Conservation (phyloP, 1,284 basidiomycete species). For the Afroboletus lepidellus region DNA sequence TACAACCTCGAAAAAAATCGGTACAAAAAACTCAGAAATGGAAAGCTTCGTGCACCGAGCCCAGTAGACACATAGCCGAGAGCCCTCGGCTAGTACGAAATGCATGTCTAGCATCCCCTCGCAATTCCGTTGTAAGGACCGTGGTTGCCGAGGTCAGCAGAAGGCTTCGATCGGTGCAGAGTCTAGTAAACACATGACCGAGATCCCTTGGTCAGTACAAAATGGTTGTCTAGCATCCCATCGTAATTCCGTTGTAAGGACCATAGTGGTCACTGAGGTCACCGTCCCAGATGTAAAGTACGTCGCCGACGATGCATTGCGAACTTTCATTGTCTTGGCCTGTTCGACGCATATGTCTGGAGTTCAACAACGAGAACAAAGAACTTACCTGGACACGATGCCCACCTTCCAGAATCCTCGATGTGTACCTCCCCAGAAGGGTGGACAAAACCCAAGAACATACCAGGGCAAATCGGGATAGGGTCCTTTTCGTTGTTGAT, state of each 20-base stretch:
- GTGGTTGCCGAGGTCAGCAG: too few species aligned
- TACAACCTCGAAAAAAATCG: too few species aligned
- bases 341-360: slow-evolving; percentile 14
- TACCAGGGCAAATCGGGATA: slow-evolving; percentile 51
- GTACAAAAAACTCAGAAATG: too few species aligned
- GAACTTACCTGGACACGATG: slow-evolving; percentile 42
- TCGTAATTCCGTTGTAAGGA: slow-evolving; percentile 57
- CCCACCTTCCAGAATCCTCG: slow-evolving; percentile 45
- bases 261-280: slow-evolving; percentile 50
- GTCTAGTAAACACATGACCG: too few species aligned
- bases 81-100: too few species aligned
- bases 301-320: slow-evolving; percentile 57
- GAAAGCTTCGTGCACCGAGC: too few species aligned
- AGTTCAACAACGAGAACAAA: neutral
- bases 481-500: slow-evolving; percentile 54
- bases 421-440: slow-evolving; percentile 62
- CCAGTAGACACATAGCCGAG: too few species aligned
- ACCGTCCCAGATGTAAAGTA: slow-evolving; percentile 50
- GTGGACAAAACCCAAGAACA: slow-evolving; percentile 53
- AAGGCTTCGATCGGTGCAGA: too few species aligned
- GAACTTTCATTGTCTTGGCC: slow-evolving; percentile 57
- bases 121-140: too few species aligned
- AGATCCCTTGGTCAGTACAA: too few species aligned
- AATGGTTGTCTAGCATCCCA: too few species aligned
- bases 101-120: too few species aligned